Evolutionary conservation across 2,329 filamentous ascomycete species (phyloP).

Genomic region (Neonectria hederae): DNA sequence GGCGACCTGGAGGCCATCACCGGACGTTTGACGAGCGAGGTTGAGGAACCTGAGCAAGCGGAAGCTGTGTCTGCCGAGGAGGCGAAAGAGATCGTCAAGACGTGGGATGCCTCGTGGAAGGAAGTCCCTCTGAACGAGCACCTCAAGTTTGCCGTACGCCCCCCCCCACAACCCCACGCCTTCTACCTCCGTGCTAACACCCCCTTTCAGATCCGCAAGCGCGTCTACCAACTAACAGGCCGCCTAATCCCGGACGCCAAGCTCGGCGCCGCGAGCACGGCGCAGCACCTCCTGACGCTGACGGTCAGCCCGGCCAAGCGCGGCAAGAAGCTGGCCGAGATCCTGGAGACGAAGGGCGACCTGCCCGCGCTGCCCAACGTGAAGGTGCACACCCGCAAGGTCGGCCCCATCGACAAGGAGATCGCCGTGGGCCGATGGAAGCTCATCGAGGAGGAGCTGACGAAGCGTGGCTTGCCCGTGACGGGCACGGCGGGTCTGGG

Average conservation of each 20-base stretch:
- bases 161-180: neutral
- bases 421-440: conserved; percentile 79
- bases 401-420: conserved; percentile 78
- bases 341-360: conserved; percentile 58
- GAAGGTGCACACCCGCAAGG: conserved; percentile 68
- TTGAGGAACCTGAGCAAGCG: conserved; percentile 34
- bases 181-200: conserved; percentile 25
- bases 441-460: conserved; percentile 77
- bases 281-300: conserved; percentile 63
- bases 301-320: conserved; percentile 65
- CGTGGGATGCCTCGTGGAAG: conserved; percentile 68
- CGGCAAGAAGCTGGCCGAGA: conserved; percentile 69
- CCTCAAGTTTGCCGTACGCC: conserved; percentile 78
- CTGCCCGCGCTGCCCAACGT: conserved; percentile 73
- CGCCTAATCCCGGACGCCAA: conserved; percentile 76
- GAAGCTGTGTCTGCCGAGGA: conserved; percentile 49
- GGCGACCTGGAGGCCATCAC: conserved; percentile 50
- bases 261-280: conserved; percentile 65
- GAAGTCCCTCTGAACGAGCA: conserved; percentile 66
- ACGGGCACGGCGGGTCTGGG: conserved; percentile 55
- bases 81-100: conserved; percentile 53
- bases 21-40: conserved; percentile 45
- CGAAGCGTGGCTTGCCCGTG: conserved; percentile 68
- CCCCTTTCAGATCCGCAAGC: conserved; percentile 76
- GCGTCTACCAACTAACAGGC: conserved; percentile 83